Conservation (phyloP, 176 grass and related monocot species). For the Bolboschoenus planiculmis region DNA sequence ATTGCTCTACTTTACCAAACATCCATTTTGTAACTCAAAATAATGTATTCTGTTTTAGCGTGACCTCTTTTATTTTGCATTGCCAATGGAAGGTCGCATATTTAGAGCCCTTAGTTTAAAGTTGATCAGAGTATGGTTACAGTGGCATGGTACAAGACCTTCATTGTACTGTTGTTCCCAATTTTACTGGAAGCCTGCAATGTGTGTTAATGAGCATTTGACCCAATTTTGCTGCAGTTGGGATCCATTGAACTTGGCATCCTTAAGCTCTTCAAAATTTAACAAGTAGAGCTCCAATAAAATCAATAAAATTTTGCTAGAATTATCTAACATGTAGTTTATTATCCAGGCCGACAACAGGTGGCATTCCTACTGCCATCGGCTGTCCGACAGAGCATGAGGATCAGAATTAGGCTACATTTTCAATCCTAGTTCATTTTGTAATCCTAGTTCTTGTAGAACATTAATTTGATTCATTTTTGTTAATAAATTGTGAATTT, state of each 20-base stretch:
- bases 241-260: constrained; percentile 7
- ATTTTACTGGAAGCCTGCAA: not conserved
- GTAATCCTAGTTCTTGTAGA: not conserved
- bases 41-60: not conserved
- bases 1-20: not conserved
- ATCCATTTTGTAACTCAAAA: not conserved
- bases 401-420: constrained; percentile 26
- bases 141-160: not conserved
- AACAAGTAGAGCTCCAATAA: not conserved
- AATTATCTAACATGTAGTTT: not conserved
- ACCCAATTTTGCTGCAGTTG: not conserved
- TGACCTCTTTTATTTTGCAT: not conserved
- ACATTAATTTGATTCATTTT: not conserved
- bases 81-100: not conserved
- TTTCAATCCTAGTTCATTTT: constrained; percentile 1
- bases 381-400: constrained; percentile 10
- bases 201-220: constrained; percentile 5
- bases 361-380: constrained; percentile 33
- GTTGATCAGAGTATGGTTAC: not conserved
- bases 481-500: constrained; percentile 2
- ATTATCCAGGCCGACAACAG: constrained; percentile 68
- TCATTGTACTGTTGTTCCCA: not conserved
- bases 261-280: not conserved
- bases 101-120: not conserved
- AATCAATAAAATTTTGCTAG: not conserved